Percentiles rank a stretch among this genome's conserved stretches.
phyloP scores from a whole-genome alignment of 106 monocot genomes.

The Ottelia alismoides region DNA sequence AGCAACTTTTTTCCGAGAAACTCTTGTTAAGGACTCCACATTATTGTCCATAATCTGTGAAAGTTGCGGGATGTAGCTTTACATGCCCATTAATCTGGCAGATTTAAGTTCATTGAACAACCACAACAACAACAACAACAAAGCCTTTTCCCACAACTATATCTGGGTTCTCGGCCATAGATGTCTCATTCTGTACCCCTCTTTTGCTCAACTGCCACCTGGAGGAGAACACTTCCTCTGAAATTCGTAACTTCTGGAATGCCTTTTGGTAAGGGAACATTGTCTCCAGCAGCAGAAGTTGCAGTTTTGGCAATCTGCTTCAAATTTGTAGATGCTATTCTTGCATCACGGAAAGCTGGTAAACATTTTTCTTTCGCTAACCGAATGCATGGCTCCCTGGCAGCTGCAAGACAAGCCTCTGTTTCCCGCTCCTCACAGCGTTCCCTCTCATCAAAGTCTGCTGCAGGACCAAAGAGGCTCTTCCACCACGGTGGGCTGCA shows the following conservation, averaged over 20 bases:
- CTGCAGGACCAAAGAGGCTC: slow-evolving; percentile 24
- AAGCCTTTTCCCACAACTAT: too few relatives aligned
- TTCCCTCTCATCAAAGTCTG: slow-evolving; percentile 60
- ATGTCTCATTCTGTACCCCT: too few relatives aligned
- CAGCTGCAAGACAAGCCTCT: slow-evolving; percentile 41
- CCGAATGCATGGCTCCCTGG: slow-evolving; percentile 43
- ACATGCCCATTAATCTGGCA: too few relatives aligned
- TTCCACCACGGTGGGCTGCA: slow-evolving; percentile 95
- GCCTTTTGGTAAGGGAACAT: not conserved
- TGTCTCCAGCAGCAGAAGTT: not conserved
- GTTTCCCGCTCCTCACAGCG: slow-evolving; percentile 74
- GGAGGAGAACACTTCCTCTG: slow-evolving; percentile 38
- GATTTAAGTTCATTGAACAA: too few relatives aligned
- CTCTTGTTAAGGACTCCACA: too few relatives aligned
- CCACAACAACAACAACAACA: too few relatives aligned
- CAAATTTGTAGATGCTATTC: slow-evolving; percentile 21
- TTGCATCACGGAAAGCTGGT: slow-evolving; percentile 59
- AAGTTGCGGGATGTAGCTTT: too few relatives aligned
- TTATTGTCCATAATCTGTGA: too few relatives aligned
- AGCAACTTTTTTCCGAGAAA: too few relatives aligned
- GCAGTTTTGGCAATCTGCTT: slow-evolving; percentile 4
- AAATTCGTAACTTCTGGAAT: slow-evolving; percentile 21
- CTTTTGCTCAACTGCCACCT: too few relatives aligned
- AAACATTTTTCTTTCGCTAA: slow-evolving; percentile 72
- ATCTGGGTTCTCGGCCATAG: too few relatives aligned